Evolutionary conservation across 352 stramenopile species (phyloP).

Genomic region (Phytophthora rubi): DNA sequence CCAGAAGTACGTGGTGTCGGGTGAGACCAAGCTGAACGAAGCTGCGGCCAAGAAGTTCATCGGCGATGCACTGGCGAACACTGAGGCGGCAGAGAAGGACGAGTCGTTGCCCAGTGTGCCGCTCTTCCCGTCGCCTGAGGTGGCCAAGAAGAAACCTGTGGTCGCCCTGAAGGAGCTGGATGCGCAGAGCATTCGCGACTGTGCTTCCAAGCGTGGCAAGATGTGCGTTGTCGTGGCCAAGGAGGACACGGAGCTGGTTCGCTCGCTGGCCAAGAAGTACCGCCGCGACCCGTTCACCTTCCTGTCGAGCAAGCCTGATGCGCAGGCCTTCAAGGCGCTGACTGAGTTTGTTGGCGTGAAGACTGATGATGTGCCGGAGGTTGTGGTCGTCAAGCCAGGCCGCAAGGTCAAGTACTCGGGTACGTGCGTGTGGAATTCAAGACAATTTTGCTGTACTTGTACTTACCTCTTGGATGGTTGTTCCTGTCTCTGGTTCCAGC

Average conservation of each 20-base stretch:
- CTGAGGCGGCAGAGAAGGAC: slow-evolving; percentile 36
- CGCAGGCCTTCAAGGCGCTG: slow-evolving; percentile 48
- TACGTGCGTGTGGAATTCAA: slow-evolving; percentile 33
- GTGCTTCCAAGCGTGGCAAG: slow-evolving; percentile 56
- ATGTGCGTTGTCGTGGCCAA: slow-evolving; percentile 79
- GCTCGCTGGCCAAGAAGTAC: slow-evolving; percentile 80
- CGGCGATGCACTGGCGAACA: slow-evolving; percentile 41
- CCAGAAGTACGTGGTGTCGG: slow-evolving; percentile 52
- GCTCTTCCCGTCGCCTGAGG: slow-evolving; percentile 67
- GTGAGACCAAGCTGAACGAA: slow-evolving; percentile 49
- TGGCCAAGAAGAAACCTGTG: slow-evolving; percentile 77
- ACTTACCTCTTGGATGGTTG: slow-evolving; percentile 15
- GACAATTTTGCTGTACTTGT: neutral
- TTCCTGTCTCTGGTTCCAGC: slow-evolving; percentile 25
- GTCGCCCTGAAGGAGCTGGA: slow-evolving; percentile 53
- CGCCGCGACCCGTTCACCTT: slow-evolving; percentile 78
- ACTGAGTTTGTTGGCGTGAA: slow-evolving; percentile 42
- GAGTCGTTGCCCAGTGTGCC: slow-evolving; percentile 46
- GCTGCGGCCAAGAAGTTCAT: slow-evolving; percentile 70
- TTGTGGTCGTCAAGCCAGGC: slow-evolving; percentile 69
- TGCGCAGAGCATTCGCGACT: slow-evolving; percentile 44
- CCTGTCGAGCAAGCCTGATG: slow-evolving; percentile 45
- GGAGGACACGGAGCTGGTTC: slow-evolving; percentile 44
- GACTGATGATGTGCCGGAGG: slow-evolving; percentile 20
- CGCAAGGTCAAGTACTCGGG: slow-evolving; percentile 67